Evolutionary conservation across 352 stramenopile genomes (phyloP).

Genomic region (Halophytophthora polymorphica): DNA sequence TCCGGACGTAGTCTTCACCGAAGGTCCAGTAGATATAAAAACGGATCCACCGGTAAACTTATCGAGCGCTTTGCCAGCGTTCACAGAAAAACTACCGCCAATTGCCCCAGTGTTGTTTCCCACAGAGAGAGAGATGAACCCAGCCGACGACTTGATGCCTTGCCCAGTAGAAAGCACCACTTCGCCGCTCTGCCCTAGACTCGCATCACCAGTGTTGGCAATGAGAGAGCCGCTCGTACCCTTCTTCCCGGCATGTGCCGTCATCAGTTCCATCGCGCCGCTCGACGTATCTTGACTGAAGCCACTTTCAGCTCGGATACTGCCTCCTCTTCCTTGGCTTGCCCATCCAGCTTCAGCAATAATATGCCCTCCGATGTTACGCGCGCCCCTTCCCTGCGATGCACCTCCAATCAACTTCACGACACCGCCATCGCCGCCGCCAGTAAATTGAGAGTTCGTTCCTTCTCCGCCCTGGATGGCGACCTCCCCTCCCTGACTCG

Average conservation of each 20-base stretch:
- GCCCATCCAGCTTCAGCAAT: slow-evolving; percentile 70
- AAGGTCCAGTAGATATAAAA: slow-evolving; percentile 52
- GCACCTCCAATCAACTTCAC: slow-evolving; percentile 81
- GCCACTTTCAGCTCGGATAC: slow-evolving; percentile 43
- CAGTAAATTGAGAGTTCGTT: slow-evolving; percentile 49
- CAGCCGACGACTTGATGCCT: slow-evolving; percentile 50
- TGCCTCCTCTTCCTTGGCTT: slow-evolving; percentile 50
- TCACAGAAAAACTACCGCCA: slow-evolving; percentile 58
- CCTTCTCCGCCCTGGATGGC: slow-evolving; percentile 63
- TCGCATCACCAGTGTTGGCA: slow-evolving; percentile 59
- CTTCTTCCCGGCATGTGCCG: slow-evolving; percentile 52
- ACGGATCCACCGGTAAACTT: slow-evolving; percentile 54
- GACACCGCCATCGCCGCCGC: slow-evolving; percentile 86
- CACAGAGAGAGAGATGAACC: slow-evolving; percentile 52
- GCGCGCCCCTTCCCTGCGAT: slow-evolving; percentile 59
- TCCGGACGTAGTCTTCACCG: slow-evolving; percentile 52
- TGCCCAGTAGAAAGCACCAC: slow-evolving; percentile 54
- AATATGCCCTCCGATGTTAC: slow-evolving; percentile 72
- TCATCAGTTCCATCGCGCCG: slow-evolving; percentile 46
- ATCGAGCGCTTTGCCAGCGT: slow-evolving; percentile 65
- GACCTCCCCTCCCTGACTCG: slow-evolving; percentile 43
- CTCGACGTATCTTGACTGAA: slow-evolving; percentile 55
- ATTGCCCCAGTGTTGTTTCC: slow-evolving; percentile 47
- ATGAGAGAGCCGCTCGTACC: slow-evolving; percentile 47
- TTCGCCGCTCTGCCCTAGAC: slow-evolving; percentile 57